phyloP scores from a whole-genome alignment of 805 yeast genomes.

The Ogataea kodamae region DNA sequence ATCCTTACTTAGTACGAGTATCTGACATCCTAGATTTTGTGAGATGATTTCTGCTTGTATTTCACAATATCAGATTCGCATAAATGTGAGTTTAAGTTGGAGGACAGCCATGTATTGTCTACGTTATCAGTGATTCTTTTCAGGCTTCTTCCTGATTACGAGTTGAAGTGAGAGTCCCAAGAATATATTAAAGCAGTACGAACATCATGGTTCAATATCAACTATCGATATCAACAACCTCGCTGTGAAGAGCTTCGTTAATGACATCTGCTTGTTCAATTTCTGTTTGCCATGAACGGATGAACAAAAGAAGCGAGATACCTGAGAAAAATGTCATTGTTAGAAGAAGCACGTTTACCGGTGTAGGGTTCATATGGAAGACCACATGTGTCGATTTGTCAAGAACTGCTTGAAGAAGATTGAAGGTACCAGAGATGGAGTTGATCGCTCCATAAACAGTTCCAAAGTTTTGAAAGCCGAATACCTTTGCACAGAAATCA shows the following conservation, averaged over 20 bases:
- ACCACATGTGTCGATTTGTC: constrained; percentile 67
- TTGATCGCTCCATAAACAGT: constrained; percentile 85
- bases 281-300: constrained; percentile 38
- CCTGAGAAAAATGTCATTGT: constrained; percentile 53
- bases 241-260: constrained; percentile 61
- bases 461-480: constrained; percentile 91
- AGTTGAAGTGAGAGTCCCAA: no score
- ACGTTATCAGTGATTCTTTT: no score
- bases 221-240: constrained; percentile 42
- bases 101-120: no score
- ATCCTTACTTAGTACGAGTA: no score
- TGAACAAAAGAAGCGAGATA: constrained; percentile 39
- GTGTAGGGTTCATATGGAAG: constrained; percentile 74
- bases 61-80: no score
- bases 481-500: constrained; percentile 87
- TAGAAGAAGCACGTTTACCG: constrained; percentile 62
- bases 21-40: no score
- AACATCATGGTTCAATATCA: no score
- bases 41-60: no score
- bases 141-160: no score
- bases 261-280: constrained; percentile 53
- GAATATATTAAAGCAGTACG: no score
- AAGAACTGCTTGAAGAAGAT: constrained; percentile 64
- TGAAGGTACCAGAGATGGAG: constrained; percentile 77
- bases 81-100: no score